Evolutionary conservation across 768 basidiomycete species (phyloP).

Genomic region (Suillus discolor): DNA sequence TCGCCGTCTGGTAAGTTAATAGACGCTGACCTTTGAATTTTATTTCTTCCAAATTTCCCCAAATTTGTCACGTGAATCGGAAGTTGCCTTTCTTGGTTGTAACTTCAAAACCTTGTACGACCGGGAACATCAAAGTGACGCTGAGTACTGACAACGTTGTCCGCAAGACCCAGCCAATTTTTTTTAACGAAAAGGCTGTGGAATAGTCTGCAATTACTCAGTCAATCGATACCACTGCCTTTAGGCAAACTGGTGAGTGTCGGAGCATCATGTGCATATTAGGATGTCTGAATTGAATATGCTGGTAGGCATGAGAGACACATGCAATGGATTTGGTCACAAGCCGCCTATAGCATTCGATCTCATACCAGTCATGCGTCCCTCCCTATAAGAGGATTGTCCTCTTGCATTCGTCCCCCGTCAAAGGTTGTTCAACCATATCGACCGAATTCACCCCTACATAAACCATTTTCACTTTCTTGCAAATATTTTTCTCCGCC

Average conservation of each 20-base stretch:
- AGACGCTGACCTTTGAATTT: constrained; percentile 6
- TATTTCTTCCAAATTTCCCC: constrained; percentile 1
- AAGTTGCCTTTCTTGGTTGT: neutral
- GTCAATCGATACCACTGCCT: neutral
- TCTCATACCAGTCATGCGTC: constrained; percentile 16
- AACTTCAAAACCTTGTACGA: neutral
- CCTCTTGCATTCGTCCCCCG: neutral
- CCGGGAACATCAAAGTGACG: neutral
- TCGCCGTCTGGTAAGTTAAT: constrained; percentile 9
- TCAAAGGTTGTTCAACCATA: neutral
- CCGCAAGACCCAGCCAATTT: neutral
- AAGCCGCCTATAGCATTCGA: constrained; percentile 48
- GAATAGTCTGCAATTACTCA: neutral
- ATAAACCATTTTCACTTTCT: constrained; percentile 15
- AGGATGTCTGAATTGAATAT: constrained; percentile 6
- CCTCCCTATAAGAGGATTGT: neutral
- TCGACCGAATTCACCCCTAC: constrained; percentile 6
- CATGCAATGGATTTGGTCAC: constrained; percentile 73
- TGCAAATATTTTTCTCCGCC: constrained; percentile 4
- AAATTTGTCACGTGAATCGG: neutral
- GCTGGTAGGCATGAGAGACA: constrained; percentile 56
- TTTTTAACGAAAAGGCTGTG: neutral
- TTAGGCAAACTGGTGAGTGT: constrained; percentile 27
- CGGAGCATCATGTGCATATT: neutral
- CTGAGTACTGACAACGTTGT: neutral